Evolutionary conservation across 2,329 filamentous ascomycete genomes (phyloP), one percentile per base, ranked within the genome.

Genomic region (Gaeumannomyces sp.): DNA sequence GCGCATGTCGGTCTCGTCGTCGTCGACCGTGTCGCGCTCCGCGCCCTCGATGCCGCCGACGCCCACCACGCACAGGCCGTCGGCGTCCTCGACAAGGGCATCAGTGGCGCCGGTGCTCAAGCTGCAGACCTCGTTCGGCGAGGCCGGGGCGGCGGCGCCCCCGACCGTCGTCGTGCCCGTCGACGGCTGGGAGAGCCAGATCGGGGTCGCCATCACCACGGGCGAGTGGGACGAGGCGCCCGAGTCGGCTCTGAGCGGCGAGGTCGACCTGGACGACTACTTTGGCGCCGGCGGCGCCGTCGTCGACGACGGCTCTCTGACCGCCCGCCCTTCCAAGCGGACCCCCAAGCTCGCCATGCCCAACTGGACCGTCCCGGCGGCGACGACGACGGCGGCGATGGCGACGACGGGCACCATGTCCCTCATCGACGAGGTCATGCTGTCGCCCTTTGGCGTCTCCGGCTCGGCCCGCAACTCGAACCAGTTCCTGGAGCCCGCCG

Each of bases 401-500:
- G 57, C 35, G 5, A 60, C 70, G 33, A 67, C 70, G 50, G 67
- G 66, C 19, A 78, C 80, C 57, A 83, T 45, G 16, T 16, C 14
- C 4, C 38, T 19, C 38, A 22, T 84, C 66, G 80, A 81, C 66
- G 76, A 79, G 70, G 70, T 81, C 45, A 70, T 83, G 61, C 64
- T 66, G 16, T 58, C 58, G 31, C 73, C 70, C 66, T 70, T 69
- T 62, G 4, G 68, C 10, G 64, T 35, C 65, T 72, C 60, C 71
- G 69, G 59, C 68, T 67, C 33, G 67, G 64, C 58, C 66, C 69
- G 50, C 60, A 56, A 1, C 60, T 60, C 60, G 38, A 38, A 35
- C 62, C 59, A 73, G 64, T 71, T 66, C 61, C 68, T 80, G 27
- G 84, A 82, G 0, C 81, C 85, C 1, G 73, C 77, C 74, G 88